Base-by-base conservation (phyloP, 2,329 filamentous ascomycete genomes). In the Teratosphaeria zuluensis region DNA sequence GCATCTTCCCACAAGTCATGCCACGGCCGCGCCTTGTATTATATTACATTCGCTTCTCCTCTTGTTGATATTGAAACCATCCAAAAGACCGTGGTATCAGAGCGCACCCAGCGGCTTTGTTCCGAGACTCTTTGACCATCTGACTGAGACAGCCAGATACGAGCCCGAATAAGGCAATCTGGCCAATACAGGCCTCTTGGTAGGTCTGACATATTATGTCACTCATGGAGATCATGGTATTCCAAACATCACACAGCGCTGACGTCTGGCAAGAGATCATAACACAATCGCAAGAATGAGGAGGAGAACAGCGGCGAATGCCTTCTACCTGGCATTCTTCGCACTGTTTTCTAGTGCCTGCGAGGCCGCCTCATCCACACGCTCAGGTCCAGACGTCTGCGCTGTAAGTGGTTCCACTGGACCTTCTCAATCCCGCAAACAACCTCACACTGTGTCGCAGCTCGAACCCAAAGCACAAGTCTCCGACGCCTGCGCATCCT, bases 401-500 rank as follows among this genome's bases (percentile, higher is more conserved):
- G 80, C 80, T 66, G 81, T 84, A 77, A 76, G 81, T 75, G 64
- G 6, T 42, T 51, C 38, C 59, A 54, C 64, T 68, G 48, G 63
- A 62, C 19, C 51, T 54, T 12, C 59, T 56, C 62, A 69, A 61
- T 59, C 63, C 66, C 35, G 35, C 35, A 14, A 14, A 14, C 35
- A 14, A 42, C 72, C 71, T 74, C 58, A 71, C 72, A 69, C 68
- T 61, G 60, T 57, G 55, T 67, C 69, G 51, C 79, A 96, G 90
- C 89, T 96, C 67, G 90, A 94, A 51, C 90, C 92, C 19, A 86
- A 87, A 65, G 84, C 90, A 61, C 95, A 94, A 69, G 91, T 99
- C 42, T 89, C 88, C 51, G 94, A 99, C 74, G 91, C 94, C 54
- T 97, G 94, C 77, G 90, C 90, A 62, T 96, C 92, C 58, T 99